Percentiles rank a stretch among this genome's conserved stretches.
phyloP scores from a whole-genome alignment of 1,284 basidiomycete genomes.

The Malassezia furfur region DNA sequence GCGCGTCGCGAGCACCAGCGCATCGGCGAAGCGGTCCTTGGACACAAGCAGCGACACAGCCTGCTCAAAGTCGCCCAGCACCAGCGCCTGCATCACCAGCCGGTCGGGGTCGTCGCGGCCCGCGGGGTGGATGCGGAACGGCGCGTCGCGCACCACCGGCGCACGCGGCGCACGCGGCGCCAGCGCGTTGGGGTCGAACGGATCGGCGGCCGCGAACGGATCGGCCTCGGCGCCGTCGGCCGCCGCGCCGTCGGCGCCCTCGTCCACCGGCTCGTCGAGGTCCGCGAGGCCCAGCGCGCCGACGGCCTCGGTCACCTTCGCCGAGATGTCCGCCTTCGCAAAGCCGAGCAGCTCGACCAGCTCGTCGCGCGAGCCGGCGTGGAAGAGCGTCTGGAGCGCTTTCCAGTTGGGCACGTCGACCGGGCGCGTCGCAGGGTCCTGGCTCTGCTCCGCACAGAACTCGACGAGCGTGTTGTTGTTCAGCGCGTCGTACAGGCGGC shows the following conservation, averaged over 20 bases:
- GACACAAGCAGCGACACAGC: slow-evolving; percentile 87
- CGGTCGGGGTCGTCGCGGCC: slow-evolving; percentile 81
- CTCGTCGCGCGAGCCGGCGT: slow-evolving; percentile 77
- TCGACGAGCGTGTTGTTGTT: slow-evolving; percentile 51
- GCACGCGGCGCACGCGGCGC: neutral
- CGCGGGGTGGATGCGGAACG: slow-evolving; percentile 80
- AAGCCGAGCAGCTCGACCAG: slow-evolving; percentile 84
- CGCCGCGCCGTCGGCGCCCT: slow-evolving; percentile 5
- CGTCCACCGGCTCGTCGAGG: slow-evolving; percentile 1
- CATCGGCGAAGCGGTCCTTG: slow-evolving; percentile 82
- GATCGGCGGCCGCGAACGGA: neutral
- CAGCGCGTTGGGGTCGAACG: neutral
- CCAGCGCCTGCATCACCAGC: slow-evolving; percentile 81
- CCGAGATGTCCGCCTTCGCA: slow-evolving; percentile 74
- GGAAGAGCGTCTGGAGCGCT: slow-evolving; percentile 76
- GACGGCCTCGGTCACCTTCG: slow-evolving; percentile 70
- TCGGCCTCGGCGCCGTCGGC: slow-evolving; percentile 56
- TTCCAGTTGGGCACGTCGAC: slow-evolving; percentile 60
- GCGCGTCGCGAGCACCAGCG: slow-evolving; percentile 81
- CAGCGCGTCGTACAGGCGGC: slow-evolving; percentile 61
- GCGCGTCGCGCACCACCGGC: slow-evolving; percentile 35
- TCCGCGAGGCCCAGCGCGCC: slow-evolving; percentile 53
- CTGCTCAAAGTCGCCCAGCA: slow-evolving; percentile 84
- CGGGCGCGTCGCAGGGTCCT: slow-evolving; percentile 49
- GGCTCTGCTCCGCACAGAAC: slow-evolving; percentile 41